These are phyloP conservation scores for Diaporthe citriasiana DNA, from an alignment of 2,329 filamentous ascomycete genomes.

Conservation along the genomic window DNA sequence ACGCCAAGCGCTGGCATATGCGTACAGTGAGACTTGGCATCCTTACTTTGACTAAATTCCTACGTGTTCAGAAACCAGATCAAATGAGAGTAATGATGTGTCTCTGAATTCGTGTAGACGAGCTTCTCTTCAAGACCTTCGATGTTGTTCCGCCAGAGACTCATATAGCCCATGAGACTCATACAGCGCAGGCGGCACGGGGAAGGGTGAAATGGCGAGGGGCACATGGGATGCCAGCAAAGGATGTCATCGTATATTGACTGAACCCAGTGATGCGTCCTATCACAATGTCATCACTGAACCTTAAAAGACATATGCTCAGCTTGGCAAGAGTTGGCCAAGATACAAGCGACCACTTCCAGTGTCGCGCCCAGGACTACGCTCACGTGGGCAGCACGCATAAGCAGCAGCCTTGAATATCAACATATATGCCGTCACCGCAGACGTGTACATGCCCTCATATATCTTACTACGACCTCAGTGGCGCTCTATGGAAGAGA, in stretches of 20 bases:
- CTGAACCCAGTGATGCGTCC: background rate
- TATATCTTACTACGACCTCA: background rate
- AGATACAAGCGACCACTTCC: background rate
- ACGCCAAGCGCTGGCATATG: background rate
- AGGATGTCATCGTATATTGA: background rate
- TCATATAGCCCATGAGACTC: background rate
- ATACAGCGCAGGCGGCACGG: background rate
- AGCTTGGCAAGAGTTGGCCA: background rate
- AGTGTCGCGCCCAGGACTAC: background rate
- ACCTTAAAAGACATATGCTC: accelerated
- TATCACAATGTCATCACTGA: too few species aligned
- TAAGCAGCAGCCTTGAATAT: background rate
- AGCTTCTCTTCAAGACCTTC: background rate
- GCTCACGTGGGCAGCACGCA: too few species aligned
- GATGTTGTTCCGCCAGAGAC: background rate
- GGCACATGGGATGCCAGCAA: background rate
- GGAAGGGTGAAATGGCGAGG: background rate
- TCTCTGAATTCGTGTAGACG: background rate
- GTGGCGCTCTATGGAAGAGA: too few species aligned
- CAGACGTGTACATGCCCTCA: too few species aligned
- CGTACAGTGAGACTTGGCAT: background rate
- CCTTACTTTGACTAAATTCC: background rate
- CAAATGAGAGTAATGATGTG: background rate
- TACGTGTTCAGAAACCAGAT: background rate
- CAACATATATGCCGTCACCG: too few species aligned